phyloP scores from a whole-genome alignment of 768 basidiomycete species.

The Termitomyces sp. region DNA sequence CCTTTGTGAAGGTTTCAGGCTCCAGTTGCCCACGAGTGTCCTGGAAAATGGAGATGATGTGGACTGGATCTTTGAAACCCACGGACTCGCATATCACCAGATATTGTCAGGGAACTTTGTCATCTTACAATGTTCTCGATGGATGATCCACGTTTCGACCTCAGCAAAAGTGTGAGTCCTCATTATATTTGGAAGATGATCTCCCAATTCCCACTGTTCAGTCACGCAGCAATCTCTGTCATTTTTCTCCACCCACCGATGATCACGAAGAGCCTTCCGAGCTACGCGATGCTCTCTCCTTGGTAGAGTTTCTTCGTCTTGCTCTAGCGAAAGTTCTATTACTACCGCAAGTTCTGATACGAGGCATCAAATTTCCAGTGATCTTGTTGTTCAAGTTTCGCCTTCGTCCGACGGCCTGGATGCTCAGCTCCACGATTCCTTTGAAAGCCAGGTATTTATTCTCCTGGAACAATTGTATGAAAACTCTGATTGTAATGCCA shows the following conservation, averaged over 20 bases:
- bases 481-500: neutral
- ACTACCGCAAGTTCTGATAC: neutral
- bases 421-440: slow-evolving; percentile 20
- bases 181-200: neutral
- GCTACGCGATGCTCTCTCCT: neutral
- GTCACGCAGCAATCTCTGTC: neutral
- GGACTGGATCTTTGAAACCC: slow-evolving; percentile 11
- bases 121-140: slow-evolving; percentile 12
- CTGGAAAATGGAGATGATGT: slow-evolving; percentile 18
- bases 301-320: neutral
- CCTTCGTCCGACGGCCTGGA: slow-evolving; percentile 12
- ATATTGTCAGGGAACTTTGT: neutral
- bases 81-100: neutral
- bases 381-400: neutral
- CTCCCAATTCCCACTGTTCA: neutral
- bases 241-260: neutral
- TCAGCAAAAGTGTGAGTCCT: slow-evolving; percentile 16
- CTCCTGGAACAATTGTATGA: neutral
- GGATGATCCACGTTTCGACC: slow-evolving; percentile 25
- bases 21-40: neutral
- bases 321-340: neutral
- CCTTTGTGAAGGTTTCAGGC: slow-evolving; percentile 4
- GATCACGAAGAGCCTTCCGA: neutral
- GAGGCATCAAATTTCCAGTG: neutral
- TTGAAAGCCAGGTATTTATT: neutral